These are phyloP conservation scores for Phaeophleospora eucalypticola DNA, from an alignment of 2,329 filamentous ascomycete genomes.

Conservation along the genomic window DNA sequence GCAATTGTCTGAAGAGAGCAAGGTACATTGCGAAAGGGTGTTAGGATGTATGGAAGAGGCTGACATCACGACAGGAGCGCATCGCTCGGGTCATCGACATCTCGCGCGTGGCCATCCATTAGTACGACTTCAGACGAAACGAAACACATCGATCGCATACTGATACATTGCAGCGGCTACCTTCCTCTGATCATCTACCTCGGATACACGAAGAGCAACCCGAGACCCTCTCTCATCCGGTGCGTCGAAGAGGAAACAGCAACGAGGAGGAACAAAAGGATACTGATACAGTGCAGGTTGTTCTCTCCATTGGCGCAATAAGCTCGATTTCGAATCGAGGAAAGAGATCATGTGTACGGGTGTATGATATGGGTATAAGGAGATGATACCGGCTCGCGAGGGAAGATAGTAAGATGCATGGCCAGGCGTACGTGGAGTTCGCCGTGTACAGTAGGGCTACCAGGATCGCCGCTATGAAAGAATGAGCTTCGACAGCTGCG, in stretches of 20 bases:
- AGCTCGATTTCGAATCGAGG: slow-evolving; percentile 8
- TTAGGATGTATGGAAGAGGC: slow-evolving; percentile 11
- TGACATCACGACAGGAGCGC: slow-evolving; percentile 67
- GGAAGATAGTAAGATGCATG: slow-evolving; percentile 11
- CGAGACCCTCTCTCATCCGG: slow-evolving; percentile 69
- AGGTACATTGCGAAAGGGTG: slow-evolving; percentile 54
- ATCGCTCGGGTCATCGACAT: slow-evolving; percentile 95
- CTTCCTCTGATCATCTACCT: slow-evolving; percentile 95
- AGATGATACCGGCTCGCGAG: background rate
- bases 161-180: slow-evolving; percentile 67
- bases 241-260: slow-evolving; percentile 44
- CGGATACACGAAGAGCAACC: slow-evolving; percentile 92
- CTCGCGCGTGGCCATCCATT: slow-evolving; percentile 90
- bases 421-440: slow-evolving; percentile 11
- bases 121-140: slow-evolving; percentile 55
- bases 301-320: slow-evolving; percentile 33
- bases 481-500: background rate
- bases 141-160: slow-evolving; percentile 6
- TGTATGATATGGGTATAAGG: slow-evolving; percentile 15
- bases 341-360: slow-evolving; percentile 3
- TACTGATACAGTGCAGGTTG: slow-evolving; percentile 19
- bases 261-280: background rate
- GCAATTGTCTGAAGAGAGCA: slow-evolving; percentile 90
- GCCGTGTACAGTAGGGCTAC: background rate
- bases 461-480: background rate